Evolutionary conservation across 1,284 basidiomycete genomes (phyloP), one percentile per base, ranked within the genome.

Genomic region (Sphagnurus paluster): DNA sequence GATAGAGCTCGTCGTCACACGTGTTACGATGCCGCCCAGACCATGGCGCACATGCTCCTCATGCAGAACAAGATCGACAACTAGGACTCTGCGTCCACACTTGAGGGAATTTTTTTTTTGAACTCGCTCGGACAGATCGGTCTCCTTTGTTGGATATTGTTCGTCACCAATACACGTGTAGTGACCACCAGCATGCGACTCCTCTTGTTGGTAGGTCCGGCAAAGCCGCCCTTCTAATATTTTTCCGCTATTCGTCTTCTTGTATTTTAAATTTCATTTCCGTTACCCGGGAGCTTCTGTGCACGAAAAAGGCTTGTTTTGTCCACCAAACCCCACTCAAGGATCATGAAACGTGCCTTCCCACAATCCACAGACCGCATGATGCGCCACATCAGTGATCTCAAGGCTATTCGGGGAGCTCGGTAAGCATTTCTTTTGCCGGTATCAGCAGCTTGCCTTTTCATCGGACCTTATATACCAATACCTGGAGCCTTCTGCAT

Each of bases 91-190:
- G 16, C 13, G 26, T 36, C 34, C 35, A 19, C 33, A 41, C 32
- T 26, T 29, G 26, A 17, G 23, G 19, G 25, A 20, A 42, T n/a
- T 11, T 21, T n/a, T 39, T 40, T n/a, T 17, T 10, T 14, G 17
- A 30, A 14, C 33, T 33, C 36, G 24, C 29, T 24, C 36, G 19
- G 13, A 17, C 11, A 9, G 5, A 6, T 35, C 30, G 33, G 20
- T 28, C 39, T 30, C 38, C 19, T 33, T 32, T 25, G 34, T 6
- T 28, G 26, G 7, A 28, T 2, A 7, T 20, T 20, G 14, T 25
- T 44, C 42, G 19, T 19, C n/a, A 39, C 26, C 37, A 36, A 38
- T 5, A 33, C 50, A 49, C 50, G 50, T 49, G 50, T 46, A 52
- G 36, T 47, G 47, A 40, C 16, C 50, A 45, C 43, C 50, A 41